A percentile compares a stretch with the other conserved stretches of the same genome.
Evolutionary conservation across 2,329 filamentous ascomycete species (phyloP).

Genomic region (Chrysoporthe cubensis): DNA sequence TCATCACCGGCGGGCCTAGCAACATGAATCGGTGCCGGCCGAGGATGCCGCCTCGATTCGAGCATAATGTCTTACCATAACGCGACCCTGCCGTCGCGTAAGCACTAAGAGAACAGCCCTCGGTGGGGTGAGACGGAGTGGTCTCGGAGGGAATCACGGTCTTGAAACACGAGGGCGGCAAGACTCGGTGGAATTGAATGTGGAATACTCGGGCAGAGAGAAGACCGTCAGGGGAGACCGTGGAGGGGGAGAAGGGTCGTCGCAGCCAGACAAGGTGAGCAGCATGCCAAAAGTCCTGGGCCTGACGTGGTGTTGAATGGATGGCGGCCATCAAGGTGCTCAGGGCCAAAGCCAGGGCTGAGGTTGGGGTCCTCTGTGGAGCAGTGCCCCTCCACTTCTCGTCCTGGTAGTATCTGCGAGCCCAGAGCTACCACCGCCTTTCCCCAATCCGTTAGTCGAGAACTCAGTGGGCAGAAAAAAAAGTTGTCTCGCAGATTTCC

Average conservation of each 20-base stretch:
- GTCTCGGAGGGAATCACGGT: neutral
- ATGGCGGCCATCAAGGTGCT: constrained; percentile 1
- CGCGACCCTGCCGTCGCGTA: neutral
- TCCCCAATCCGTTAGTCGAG: constrained; percentile 9
- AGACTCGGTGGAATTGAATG: neutral
- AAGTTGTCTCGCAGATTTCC: neutral
- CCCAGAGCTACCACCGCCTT: constrained; percentile 15
- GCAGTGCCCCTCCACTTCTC: constrained; percentile 6
- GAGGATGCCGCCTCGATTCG: neutral
- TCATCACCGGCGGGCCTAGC: neutral
- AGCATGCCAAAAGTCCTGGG: too few species aligned
- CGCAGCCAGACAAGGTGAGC: neutral
- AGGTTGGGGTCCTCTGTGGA: neutral
- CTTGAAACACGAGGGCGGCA: neutral
- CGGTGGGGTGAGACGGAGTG: neutral
- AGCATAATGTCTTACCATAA: too few species aligned
- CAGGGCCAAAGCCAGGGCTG: neutral
- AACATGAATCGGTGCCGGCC: neutral
- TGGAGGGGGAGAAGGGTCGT: neutral
- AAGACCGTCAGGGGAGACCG: neutral
- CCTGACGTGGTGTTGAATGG: neutral
- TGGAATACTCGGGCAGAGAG: neutral
- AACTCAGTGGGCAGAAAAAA: constrained; percentile 26
- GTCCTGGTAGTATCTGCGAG: neutral
- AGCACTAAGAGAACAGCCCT: neutral